A percentile compares a stretch with the other conserved stretches of the same genome.
These are phyloP conservation scores for Knufia fluminis DNA, from an alignment of 2,329 filamentous ascomycete species.

Conservation along the genomic window DNA sequence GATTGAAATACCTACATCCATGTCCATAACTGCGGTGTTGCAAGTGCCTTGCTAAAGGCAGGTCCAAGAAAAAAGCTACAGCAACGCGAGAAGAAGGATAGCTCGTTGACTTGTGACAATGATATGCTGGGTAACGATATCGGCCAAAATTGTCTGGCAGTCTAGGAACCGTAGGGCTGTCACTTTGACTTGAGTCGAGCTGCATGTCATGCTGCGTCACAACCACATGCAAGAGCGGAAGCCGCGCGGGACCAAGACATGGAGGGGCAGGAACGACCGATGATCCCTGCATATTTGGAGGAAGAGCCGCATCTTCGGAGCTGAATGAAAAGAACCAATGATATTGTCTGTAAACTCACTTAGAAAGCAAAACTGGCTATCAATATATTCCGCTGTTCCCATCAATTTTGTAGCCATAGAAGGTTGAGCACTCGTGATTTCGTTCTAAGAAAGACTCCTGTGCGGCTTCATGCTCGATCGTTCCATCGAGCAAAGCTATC, in stretches of 20 bases:
- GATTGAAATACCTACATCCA: neutral
- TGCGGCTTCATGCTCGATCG: neutral
- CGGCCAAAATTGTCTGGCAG: slow-evolving; percentile 2
- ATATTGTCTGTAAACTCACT: too few species aligned
- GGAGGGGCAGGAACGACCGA: too few species aligned
- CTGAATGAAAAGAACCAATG: too few species aligned
- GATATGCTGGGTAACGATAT: neutral
- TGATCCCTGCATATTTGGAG: too few species aligned
- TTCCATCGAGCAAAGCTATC: too few species aligned
- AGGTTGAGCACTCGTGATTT: neutral
- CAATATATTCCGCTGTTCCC: too few species aligned
- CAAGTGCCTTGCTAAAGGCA: neutral
- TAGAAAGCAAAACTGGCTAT: neutral
- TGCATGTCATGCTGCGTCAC: neutral
- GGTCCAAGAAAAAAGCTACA: neutral
- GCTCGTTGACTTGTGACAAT: neutral
- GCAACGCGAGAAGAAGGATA: neutral
- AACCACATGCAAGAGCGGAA: too few species aligned
- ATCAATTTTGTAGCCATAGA: too few species aligned
- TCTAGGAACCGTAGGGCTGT: neutral
- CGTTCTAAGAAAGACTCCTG: neutral
- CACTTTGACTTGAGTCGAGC: neutral
- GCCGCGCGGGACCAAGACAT: too few species aligned
- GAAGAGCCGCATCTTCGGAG: too few species aligned
- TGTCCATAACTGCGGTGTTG: neutral